Evolutionary conservation across 306 rosid genomes (phyloP).

Genomic region (Crotalaria pallida): DNA sequence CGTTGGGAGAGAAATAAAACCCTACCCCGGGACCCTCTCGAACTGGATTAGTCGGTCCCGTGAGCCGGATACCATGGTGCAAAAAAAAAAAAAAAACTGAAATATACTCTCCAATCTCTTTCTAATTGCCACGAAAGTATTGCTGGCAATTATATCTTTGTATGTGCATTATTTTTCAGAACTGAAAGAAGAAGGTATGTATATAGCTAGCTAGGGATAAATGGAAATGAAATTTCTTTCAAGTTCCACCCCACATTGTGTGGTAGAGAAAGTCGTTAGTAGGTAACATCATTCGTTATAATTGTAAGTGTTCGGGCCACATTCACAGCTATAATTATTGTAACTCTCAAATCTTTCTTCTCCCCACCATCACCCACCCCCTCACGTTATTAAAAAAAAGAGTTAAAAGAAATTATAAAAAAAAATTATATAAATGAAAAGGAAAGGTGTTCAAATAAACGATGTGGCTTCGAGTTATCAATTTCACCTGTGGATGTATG

Average conservation of each 20-base stretch:
- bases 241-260: conserved; percentile 10
- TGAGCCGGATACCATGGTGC: no score
- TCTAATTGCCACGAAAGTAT: conserved; percentile 4
- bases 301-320: conserved; percentile 45
- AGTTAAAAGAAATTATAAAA: neutral
- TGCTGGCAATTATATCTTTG: conserved; percentile 16
- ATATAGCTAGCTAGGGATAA: no score
- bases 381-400: neutral
- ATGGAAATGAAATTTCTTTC: conserved; percentile 8
- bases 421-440: neutral
- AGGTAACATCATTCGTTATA: conserved; percentile 46
- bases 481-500: conserved; percentile 37
- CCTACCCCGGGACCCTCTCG: no score
- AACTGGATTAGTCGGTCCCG: no score
- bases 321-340: conserved; percentile 24
- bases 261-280: conserved; percentile 29
- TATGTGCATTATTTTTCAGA: conserved; percentile 6
- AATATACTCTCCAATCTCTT: neutral
- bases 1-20: no score
- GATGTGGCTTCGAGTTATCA: conserved; percentile 39
- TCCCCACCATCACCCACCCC: conserved; percentile 18
- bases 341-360: conserved; percentile 24
- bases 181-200: neutral
- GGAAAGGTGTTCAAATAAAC: conserved; percentile 17
- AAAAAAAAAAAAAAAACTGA: no score